Evolutionary conservation across 23 red algal genomes (phyloP).

Genomic region (Gracilaria gracilis): DNA sequence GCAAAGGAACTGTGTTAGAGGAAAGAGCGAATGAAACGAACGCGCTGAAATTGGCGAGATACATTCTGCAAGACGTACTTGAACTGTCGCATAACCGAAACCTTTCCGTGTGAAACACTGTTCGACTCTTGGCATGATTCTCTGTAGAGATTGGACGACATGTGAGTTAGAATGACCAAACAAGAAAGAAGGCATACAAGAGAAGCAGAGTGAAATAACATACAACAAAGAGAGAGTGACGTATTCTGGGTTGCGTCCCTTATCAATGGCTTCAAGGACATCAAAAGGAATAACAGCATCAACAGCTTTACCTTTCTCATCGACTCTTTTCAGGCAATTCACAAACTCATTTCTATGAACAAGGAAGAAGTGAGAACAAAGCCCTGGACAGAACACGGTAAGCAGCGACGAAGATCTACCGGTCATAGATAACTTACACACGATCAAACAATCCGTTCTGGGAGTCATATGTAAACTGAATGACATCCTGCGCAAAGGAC

Average conservation of each 20-base stretch:
- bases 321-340: slow-evolving; percentile 37
- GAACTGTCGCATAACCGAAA: slow-evolving; percentile 37
- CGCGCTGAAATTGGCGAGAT: not conserved
- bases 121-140: slow-evolving; percentile 67
- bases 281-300: slow-evolving; percentile 65
- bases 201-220: not conserved
- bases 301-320: slow-evolving; percentile 20
- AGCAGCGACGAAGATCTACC: not conserved
- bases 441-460: slow-evolving; percentile 36
- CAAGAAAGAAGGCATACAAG: not conserved
- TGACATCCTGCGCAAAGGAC: slow-evolving; percentile 46
- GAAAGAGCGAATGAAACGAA: not conserved
- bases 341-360: slow-evolving; percentile 65
- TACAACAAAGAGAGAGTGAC: slow-evolving; percentile 59
- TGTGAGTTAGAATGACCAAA: not conserved
- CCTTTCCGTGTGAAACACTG: slow-evolving; percentile 56
- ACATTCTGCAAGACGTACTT: not conserved
- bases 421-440: not conserved
- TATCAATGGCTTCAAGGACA: slow-evolving; percentile 75
- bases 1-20: not conserved
- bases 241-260: slow-evolving; percentile 74
- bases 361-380: not conserved
- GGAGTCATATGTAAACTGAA: slow-evolving; percentile 59
- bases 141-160: not conserved
- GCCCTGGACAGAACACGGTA: not conserved